Evolutionary conservation across 768 basidiomycete species (phyloP).

Genomic region (Xanthoconium purpureum): DNA sequence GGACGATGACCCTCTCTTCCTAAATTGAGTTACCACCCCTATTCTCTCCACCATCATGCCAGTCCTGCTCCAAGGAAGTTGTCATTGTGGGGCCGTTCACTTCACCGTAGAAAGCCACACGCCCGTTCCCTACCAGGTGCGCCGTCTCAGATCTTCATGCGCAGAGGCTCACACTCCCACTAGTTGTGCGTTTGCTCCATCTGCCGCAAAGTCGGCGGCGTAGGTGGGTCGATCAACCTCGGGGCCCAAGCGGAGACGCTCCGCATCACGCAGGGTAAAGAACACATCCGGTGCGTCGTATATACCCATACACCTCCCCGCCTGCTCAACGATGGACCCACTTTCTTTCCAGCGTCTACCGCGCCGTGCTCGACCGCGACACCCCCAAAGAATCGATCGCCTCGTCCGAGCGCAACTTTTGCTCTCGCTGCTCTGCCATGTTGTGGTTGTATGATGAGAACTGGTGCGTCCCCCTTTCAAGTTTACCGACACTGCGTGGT

Average conservation of each 20-base stretch:
- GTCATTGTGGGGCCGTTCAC: constrained; percentile 36
- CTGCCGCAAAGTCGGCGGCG: constrained; percentile 68
- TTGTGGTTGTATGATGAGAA: constrained; percentile 58
- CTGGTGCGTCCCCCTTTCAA: constrained; percentile 39
- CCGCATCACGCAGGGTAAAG: constrained; percentile 49
- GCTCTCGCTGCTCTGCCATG: constrained; percentile 62
- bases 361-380: constrained; percentile 57
- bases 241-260: constrained; percentile 53
- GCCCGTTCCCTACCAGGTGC: constrained; percentile 61
- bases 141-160: neutral
- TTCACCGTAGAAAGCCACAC: constrained; percentile 46
- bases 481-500: neutral
- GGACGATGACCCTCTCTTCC: too few species aligned
- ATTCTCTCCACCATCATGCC: constrained; percentile 37
- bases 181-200: constrained; percentile 64
- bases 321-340: neutral
- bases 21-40: too few species aligned
- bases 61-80: constrained; percentile 43
- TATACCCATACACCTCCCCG: too few species aligned
- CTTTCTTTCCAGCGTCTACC: constrained; percentile 46
- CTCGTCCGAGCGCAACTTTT: constrained; percentile 60
- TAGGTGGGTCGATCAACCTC: constrained; percentile 65
- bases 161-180: neutral
- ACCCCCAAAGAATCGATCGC: constrained; percentile 47
- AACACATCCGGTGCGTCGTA: constrained; percentile 45